phyloP scores from a whole-genome alignment of 2,329 filamentous ascomycete genomes.

The Ophiobolus disseminans region DNA sequence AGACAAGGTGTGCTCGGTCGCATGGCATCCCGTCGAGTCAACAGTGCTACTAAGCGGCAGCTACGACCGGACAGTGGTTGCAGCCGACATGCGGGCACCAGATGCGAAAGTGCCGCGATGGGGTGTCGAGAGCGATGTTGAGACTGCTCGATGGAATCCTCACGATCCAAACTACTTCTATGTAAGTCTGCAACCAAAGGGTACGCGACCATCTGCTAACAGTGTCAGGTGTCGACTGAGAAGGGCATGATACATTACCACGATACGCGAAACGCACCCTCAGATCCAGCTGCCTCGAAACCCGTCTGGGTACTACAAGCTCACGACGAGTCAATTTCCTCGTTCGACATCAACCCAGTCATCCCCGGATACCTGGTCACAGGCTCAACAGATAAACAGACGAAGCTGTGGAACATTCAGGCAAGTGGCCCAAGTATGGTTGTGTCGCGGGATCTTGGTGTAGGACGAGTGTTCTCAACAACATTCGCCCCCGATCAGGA shows the following conservation, averaged over 20 bases:
- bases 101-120: conserved; percentile 82
- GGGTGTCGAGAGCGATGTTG: conserved; percentile 95
- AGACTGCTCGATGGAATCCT: conserved; percentile 90
- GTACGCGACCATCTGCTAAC: conserved; percentile 20
- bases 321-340: conserved; percentile 88
- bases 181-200: conserved; percentile 55
- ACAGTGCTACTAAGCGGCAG: conserved; percentile 91
- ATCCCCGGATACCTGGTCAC: conserved; percentile 95
- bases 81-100: conserved; percentile 94
- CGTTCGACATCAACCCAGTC: conserved; percentile 88
- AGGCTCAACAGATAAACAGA: conserved; percentile 90
- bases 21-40: conserved; percentile 88
- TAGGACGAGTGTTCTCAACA: conserved; percentile 93
- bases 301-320: conserved; percentile 94
- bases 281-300: conserved; percentile 76
- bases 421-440: conserved; percentile 85
- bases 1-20: conserved; percentile 95
- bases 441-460: conserved; percentile 86
- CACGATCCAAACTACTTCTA: conserved; percentile 95
- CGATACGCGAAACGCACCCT: conserved; percentile 79
- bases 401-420: conserved; percentile 96
- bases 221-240: conserved; percentile 73
- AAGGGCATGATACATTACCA: conserved; percentile 91
- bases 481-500: conserved; percentile 88
- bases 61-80: conserved; percentile 92